These are phyloP conservation scores for Pyrenula massariospora DNA, from an alignment of 495 filamentous ascomycete species.

Conservation along the genomic window DNA sequence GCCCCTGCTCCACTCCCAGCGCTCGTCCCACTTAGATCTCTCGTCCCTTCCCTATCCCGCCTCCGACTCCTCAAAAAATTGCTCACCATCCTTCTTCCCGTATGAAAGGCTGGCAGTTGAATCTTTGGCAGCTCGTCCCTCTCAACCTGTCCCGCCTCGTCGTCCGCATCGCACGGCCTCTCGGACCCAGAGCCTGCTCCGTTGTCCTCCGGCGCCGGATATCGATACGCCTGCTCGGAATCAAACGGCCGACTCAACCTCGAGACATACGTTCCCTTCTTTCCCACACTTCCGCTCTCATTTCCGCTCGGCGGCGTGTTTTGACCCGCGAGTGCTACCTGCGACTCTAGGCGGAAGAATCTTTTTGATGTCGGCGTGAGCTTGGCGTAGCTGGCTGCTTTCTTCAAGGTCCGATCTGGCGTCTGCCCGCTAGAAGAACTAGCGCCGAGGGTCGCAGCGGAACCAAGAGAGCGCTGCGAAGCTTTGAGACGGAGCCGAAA, in stretches of 20 bases:
- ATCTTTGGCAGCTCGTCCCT: background rate
- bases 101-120: no score
- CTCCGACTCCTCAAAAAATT: background rate
- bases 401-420: background rate
- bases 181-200: background rate
- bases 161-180: background rate
- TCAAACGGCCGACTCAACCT: background rate
- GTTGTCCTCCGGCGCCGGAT: no score
- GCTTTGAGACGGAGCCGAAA: background rate
- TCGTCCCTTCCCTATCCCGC: background rate
- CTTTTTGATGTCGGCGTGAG: background rate
- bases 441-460: background rate
- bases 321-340: background rate
- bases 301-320: background rate
- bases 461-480: background rate
- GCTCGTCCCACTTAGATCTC: conserved; percentile 2
- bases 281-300: background rate
- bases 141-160: background rate
- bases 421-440: background rate
- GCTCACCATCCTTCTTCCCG: background rate
- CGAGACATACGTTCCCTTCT: background rate
- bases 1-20: background rate
- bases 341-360: background rate
- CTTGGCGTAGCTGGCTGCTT: background rate
- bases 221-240: background rate